Base-by-base conservation (phyloP, 345 rosid genomes). In the Salix udensis region DNA sequence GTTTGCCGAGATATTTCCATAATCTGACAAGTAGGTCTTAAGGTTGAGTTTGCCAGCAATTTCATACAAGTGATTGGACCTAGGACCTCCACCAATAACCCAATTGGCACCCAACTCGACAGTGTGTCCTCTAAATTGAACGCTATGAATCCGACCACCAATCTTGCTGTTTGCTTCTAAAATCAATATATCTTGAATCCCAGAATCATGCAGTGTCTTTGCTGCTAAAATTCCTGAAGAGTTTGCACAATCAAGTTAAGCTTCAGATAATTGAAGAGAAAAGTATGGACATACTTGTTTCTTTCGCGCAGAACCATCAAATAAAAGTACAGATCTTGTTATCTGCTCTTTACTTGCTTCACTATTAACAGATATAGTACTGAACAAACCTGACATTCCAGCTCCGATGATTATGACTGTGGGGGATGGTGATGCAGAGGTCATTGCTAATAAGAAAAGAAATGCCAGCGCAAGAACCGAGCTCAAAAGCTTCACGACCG, bases 21-120 rank as follows among this genome's bases (percentile, higher is more conserved):
- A 82, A 58, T 76, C 76, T 1, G 64, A 72, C 39, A 23, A 31
- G 79, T 42, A 82, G 12, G 78, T 28, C n/a, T 11, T 68, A 46
- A 82, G 85, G 19, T 65, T 68, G 72, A 79, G 28, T 37, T 76
- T 76, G 30, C 72, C 64, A 44, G 80, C 85, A 4, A 82, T 68
- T 16, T 76, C 66, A 11, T 37, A 8, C 11, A 79, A 26, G 4
- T 74, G 80, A 76, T 76, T 76, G 18, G 34, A 60, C 31, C 62
- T 72, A 2, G 40, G 68, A 10, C 82, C 85, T 0, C 82, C 85
- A 39, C 48, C 62, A 14, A 55, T 28, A 19, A 82, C 15, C 82
- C 82, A 82, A 13, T 78, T 76, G 10, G 82, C 85, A 18, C 80
- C 85, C 70, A 64, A 10, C 37, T 77, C 80, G 21, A 77, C 80